phyloP scores from a whole-genome alignment of 768 basidiomycete species.

The Sporobolomyces phaffii region DNA sequence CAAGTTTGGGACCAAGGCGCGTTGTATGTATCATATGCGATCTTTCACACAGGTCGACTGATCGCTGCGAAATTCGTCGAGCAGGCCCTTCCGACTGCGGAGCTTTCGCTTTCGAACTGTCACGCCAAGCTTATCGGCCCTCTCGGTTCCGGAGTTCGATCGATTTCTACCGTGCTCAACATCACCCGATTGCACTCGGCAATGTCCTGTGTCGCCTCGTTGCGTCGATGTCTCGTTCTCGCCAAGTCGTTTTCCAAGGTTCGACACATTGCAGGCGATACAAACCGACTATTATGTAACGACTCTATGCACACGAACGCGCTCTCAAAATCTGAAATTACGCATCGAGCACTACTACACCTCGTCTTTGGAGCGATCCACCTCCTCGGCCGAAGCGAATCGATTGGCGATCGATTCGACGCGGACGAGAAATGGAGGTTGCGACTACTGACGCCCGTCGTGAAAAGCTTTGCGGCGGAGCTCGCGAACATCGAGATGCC shows the following conservation, averaged over 20 bases:
- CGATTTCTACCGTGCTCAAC: slow-evolving; percentile 65
- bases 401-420: slow-evolving; percentile 45
- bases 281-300: slow-evolving; percentile 51
- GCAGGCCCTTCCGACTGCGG: slow-evolving; percentile 68
- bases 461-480: slow-evolving; percentile 66
- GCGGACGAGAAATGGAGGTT: slow-evolving; percentile 55
- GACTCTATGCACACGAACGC: slow-evolving; percentile 61
- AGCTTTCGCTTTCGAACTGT: slow-evolving; percentile 59
- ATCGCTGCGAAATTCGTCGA: too few species aligned
- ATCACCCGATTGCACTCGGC: slow-evolving; percentile 70
- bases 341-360: slow-evolving; percentile 64
- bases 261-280: slow-evolving; percentile 51
- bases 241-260: slow-evolving; percentile 62
- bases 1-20: slow-evolving; percentile 60
- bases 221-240: slow-evolving; percentile 62
- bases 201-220: slow-evolving; percentile 54
- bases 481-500: slow-evolving; percentile 62
- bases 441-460: slow-evolving; percentile 61
- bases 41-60: too few species aligned
- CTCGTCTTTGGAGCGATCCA: slow-evolving; percentile 58
- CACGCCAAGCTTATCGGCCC: slow-evolving; percentile 61
- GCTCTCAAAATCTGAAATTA: slow-evolving; percentile 57
- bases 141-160: slow-evolving; percentile 52
- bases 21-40: too few species aligned
- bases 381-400: slow-evolving; percentile 60